Evolutionary conservation across 2,329 filamentous ascomycete genomes (phyloP).

Genomic region (Fusarium cyanostomum): DNA sequence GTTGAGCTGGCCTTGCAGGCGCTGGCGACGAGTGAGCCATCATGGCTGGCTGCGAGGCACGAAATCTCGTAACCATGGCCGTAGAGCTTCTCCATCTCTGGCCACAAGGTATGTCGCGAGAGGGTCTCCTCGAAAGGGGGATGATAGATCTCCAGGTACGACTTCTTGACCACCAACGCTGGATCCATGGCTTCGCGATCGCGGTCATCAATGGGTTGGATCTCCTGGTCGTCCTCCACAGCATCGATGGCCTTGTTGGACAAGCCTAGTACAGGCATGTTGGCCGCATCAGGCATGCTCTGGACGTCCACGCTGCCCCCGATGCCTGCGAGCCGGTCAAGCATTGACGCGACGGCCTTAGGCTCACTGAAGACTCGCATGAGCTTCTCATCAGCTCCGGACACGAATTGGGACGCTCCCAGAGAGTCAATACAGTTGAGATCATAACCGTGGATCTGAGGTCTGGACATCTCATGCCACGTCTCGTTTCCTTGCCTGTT

Average conservation of each 20-base stretch:
- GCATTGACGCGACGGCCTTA: constrained; percentile 79
- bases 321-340: constrained; percentile 74
- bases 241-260: constrained; percentile 91
- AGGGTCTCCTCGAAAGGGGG: constrained; percentile 92
- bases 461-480: constrained; percentile 96
- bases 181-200: constrained; percentile 65
- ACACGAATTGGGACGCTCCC: constrained; percentile 80
- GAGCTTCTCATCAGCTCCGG: constrained; percentile 97
- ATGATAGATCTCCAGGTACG: constrained; percentile 71
- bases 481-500: constrained; percentile 59
- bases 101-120: constrained; percentile 91
- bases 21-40: constrained; percentile 82
- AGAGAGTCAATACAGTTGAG: constrained; percentile 91
- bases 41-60: constrained; percentile 79
- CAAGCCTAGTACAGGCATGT: constrained; percentile 92
- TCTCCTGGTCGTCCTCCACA: constrained; percentile 60
- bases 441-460: constrained; percentile 98
- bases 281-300: constrained; percentile 83
- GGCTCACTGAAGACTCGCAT: constrained; percentile 94
- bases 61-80: constrained; percentile 98
- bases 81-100: constrained; percentile 95
- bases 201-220: constrained; percentile 55
- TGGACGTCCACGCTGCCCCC: constrained; percentile 50
- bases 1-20: constrained; percentile 92
- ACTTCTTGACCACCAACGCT: constrained; percentile 64